phyloP scores from a whole-genome alignment of 345 rosid species.

The Sisymbrium altissimum region DNA sequence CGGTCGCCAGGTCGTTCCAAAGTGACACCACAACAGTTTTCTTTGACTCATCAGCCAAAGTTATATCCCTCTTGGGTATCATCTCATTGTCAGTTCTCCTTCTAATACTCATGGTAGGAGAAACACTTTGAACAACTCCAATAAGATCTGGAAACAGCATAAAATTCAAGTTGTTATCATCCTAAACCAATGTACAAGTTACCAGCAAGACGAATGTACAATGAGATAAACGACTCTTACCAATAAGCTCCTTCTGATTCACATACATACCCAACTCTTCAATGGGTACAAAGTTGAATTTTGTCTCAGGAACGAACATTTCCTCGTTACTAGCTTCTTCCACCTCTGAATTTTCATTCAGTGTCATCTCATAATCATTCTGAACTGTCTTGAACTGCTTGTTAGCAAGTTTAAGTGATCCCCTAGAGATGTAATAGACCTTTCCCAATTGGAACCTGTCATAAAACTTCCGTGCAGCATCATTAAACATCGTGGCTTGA shows the following conservation, averaged over 20 bases:
- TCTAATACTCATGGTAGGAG: conserved; percentile 69
- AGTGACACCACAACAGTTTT: conserved; percentile 80
- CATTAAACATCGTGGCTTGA: conserved; percentile 96
- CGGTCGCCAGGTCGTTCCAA: conserved; percentile 87
- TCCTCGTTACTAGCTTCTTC: conserved; percentile 75
- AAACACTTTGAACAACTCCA: conserved; percentile 88
- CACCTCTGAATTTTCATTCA: conserved; percentile 81
- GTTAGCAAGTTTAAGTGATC: conserved; percentile 77
- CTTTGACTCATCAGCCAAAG: conserved; percentile 81
- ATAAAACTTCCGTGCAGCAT: conserved; percentile 77
- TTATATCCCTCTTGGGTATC: conserved; percentile 77
- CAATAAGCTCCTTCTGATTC: conserved; percentile 66
- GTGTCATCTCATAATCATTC: conserved; percentile 92
- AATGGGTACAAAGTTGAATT: conserved; percentile 72
- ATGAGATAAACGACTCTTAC: conserved; percentile 36
- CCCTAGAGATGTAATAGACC: conserved; percentile 81
- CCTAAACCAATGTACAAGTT: not conserved
- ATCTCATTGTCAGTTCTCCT: conserved; percentile 76
- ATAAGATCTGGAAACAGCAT: conserved; percentile 50
- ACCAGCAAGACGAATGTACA: not conserved
- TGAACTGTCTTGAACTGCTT: conserved; percentile 84
- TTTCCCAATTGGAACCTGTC: conserved; percentile 78
- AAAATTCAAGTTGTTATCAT: not conserved
- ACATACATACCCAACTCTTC: conserved; percentile 79
- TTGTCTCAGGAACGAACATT: conserved; percentile 70